Evolutionary conservation across 2,329 filamentous ascomycete genomes (phyloP).

Genomic region (Anthostomella pinea): DNA sequence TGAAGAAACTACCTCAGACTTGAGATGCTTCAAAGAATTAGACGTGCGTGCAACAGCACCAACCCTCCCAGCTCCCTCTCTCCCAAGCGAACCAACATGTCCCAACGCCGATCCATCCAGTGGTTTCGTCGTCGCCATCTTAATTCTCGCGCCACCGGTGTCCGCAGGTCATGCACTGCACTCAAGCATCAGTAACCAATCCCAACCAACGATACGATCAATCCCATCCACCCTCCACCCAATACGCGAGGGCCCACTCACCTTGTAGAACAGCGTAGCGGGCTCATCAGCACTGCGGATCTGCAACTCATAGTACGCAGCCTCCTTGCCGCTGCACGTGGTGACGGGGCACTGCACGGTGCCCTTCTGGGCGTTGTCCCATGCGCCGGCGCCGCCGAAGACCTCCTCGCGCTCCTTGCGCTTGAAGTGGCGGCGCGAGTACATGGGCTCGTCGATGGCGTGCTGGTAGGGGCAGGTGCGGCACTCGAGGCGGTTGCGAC

Average conservation of each 20-base stretch:
- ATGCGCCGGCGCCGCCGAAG: constrained; percentile 82
- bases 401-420: constrained; percentile 87
- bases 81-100: no score
- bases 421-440: constrained; percentile 78
- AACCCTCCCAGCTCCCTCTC: no score
- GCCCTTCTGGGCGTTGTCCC: constrained; percentile 88
- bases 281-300: constrained; percentile 98
- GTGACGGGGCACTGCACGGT: constrained; percentile 79
- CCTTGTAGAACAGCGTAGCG: constrained; percentile 95
- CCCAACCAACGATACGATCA: background rate
- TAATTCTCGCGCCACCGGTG: constrained; percentile 67
- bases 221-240: background rate
- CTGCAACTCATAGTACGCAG: constrained; percentile 95
- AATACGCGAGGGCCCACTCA: constrained; percentile 34
- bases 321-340: constrained; percentile 76
- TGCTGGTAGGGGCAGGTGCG: constrained; percentile 93
- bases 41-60: background rate
- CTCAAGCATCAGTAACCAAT: constrained; percentile 19
- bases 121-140: constrained; percentile 2
- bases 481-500: constrained; percentile 85
- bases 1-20: no score
- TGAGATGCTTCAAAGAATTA: background rate
- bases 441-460: constrained; percentile 74
- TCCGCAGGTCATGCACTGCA: constrained; percentile 64
- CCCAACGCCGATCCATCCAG: no score